Percentiles rank a stretch among this genome's conserved stretches.
phyloP scores from a whole-genome alignment of 2,329 filamentous ascomycete genomes.

The Fusarium albosuccineum region DNA sequence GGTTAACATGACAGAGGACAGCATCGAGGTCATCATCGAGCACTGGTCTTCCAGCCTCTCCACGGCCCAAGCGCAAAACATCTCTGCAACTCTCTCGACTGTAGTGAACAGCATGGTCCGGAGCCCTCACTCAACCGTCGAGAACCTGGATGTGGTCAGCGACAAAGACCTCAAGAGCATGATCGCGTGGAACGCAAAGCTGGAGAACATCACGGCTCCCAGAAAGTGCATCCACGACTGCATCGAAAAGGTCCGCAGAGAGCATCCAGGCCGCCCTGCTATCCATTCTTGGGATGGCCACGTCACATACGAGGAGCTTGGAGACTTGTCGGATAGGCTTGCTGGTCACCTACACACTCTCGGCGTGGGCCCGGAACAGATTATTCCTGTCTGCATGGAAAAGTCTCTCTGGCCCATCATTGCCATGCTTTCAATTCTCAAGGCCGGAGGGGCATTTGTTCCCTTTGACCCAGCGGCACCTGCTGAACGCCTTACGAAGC shows the following conservation, averaged over 20 bases:
- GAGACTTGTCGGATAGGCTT: constrained; percentile 49
- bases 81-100: too few species aligned
- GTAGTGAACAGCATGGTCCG: too few species aligned
- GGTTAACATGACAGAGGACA: too few species aligned
- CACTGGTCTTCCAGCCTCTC: too few species aligned
- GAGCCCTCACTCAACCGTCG: too few species aligned
- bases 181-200: too few species aligned
- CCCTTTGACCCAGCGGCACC: constrained; percentile 53
- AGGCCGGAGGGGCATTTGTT: constrained; percentile 62
- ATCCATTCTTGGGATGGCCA: constrained; percentile 55
- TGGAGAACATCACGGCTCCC: too few species aligned
- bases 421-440: constrained; percentile 72
- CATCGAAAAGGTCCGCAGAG: constrained; percentile 51
- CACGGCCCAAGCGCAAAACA: too few species aligned
- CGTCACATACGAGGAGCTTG: constrained; percentile 51
- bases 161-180: too few species aligned
- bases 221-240: constrained; percentile 55
- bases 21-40: too few species aligned
- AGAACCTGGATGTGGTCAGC: too few species aligned
- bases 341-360: constrained; percentile 58
- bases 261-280: constrained; percentile 52
- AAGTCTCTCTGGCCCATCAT: constrained; percentile 68
- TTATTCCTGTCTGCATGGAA: constrained; percentile 74
- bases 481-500: neutral
- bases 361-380: constrained; percentile 61